Conservation (phyloP, 805 yeast genomes). For the Candida mattraensis region DNA sequence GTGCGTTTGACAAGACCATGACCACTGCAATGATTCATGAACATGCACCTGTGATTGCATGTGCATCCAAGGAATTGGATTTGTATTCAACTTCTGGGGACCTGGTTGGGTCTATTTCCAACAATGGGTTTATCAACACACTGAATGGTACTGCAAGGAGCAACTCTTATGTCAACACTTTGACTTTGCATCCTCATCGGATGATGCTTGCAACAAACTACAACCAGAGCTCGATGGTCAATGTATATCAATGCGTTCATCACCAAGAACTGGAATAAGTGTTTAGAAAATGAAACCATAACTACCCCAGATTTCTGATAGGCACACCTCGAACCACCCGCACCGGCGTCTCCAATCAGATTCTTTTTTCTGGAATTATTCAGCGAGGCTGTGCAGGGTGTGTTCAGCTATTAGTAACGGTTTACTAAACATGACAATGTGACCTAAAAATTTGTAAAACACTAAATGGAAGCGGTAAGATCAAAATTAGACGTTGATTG, state of each 20-base stretch:
- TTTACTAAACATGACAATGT: too few relatives aligned
- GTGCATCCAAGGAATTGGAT: constrained; percentile 78
- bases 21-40: constrained; percentile 85
- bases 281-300: too few relatives aligned
- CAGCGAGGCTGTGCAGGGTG: too few relatives aligned
- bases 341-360: too few relatives aligned
- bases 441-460: too few relatives aligned
- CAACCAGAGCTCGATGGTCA: constrained; percentile 71
- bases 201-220: constrained; percentile 90
- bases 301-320: too few relatives aligned
- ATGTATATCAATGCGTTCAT: constrained; percentile 58
- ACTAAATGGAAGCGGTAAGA: too few relatives aligned
- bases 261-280: too few relatives aligned
- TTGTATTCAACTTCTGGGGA: constrained; percentile 88
- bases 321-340: too few relatives aligned
- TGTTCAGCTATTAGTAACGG: too few relatives aligned
- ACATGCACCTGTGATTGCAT: constrained; percentile 92
- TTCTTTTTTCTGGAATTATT: too few relatives aligned
- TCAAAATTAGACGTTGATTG: too few relatives aligned
- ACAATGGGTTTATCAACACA: constrained; percentile 38
- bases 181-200: constrained; percentile 88
- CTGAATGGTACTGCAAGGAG: constrained; percentile 46
- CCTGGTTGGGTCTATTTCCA: constrained; percentile 54
- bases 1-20: constrained; percentile 50
- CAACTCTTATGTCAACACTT: constrained; percentile 57